phyloP scores from a whole-genome alignment of 768 basidiomycete genomes.

The Serendipita indica region DNA sequence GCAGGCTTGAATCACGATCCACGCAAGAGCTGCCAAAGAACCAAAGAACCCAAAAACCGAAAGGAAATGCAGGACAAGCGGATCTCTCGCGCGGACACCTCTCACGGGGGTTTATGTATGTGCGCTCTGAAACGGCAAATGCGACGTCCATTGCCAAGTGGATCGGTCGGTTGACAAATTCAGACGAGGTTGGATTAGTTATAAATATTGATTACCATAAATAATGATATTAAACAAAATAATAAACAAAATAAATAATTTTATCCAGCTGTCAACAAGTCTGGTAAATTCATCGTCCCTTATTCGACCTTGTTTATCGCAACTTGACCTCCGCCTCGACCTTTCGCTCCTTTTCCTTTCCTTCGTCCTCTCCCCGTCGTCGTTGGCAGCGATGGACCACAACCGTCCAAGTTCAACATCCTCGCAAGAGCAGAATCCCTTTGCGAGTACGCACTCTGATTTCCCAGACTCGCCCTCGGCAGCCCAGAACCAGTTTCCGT shows the following conservation, averaged over 20 bases:
- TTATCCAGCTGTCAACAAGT: not conserved
- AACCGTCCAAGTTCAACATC: not conserved
- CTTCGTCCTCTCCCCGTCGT: not conserved
- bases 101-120: too few species aligned
- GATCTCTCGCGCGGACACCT: too few species aligned
- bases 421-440: slow-evolving; percentile 7
- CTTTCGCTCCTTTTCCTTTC: not conserved
- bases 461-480: slow-evolving; percentile 1
- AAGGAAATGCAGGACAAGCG: too few species aligned
- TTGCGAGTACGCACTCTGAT: not conserved
- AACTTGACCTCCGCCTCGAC: not conserved
- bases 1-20: too few species aligned
- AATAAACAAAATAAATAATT: not conserved
- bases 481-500: not conserved
- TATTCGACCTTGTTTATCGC: not conserved
- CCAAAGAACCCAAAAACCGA: too few species aligned
- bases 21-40: too few species aligned
- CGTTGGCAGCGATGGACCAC: not conserved
- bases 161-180: too few species aligned
- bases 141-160: too few species aligned
- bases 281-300: not conserved
- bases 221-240: not conserved
- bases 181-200: too few species aligned
- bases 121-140: too few species aligned
- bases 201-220: too few species aligned